A percentile compares a stretch with the other conserved stretches of the same genome.
phyloP scores from a whole-genome alignment of 257 asterid species.

The Salvia hispanica region DNA sequence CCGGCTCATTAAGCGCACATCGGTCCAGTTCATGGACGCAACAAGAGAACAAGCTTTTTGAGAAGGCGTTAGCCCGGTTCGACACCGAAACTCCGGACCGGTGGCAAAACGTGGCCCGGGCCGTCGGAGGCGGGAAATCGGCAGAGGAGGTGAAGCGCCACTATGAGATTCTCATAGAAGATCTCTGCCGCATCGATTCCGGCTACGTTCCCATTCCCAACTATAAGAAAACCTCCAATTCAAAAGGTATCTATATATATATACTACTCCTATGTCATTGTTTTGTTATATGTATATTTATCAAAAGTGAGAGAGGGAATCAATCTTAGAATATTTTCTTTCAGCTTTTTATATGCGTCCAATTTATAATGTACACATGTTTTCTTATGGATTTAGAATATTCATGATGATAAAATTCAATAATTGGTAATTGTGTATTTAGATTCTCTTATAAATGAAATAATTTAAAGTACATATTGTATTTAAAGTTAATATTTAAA shows the following conservation, averaged over 20 bases:
- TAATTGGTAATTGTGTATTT: too few relatives aligned
- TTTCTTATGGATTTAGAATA: too few relatives aligned
- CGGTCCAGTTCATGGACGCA: slow-evolving; percentile 59
- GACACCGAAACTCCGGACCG: slow-evolving; percentile 74
- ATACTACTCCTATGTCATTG: too few relatives aligned
- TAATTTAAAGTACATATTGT: too few relatives aligned
- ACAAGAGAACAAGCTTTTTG: slow-evolving; percentile 73
- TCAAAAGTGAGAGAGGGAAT: too few relatives aligned
- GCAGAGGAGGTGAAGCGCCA: slow-evolving; percentile 69
- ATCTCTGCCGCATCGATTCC: slow-evolving; percentile 66
- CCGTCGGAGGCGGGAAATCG: slow-evolving; percentile 71
- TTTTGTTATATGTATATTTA: too few relatives aligned
- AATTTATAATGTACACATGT: too few relatives aligned
- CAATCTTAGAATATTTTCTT: too few relatives aligned
- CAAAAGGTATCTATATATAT: slow-evolving; percentile 33
- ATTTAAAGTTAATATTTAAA: too few relatives aligned
- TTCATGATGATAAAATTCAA: too few relatives aligned
- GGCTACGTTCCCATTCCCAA: slow-evolving; percentile 68
- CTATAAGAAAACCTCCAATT: slow-evolving; percentile 31
- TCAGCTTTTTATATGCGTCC: too few relatives aligned
- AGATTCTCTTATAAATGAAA: too few relatives aligned
- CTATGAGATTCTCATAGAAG: slow-evolving; percentile 69
- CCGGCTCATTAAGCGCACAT: slow-evolving; percentile 36
- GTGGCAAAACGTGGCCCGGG: slow-evolving; percentile 77
- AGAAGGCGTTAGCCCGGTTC: slow-evolving; percentile 68